Evolutionary conservation across 2,329 filamentous ascomycete genomes (phyloP), one percentile per base, ranked within the genome.

Genomic region (Monilinia aucupariae): DNA sequence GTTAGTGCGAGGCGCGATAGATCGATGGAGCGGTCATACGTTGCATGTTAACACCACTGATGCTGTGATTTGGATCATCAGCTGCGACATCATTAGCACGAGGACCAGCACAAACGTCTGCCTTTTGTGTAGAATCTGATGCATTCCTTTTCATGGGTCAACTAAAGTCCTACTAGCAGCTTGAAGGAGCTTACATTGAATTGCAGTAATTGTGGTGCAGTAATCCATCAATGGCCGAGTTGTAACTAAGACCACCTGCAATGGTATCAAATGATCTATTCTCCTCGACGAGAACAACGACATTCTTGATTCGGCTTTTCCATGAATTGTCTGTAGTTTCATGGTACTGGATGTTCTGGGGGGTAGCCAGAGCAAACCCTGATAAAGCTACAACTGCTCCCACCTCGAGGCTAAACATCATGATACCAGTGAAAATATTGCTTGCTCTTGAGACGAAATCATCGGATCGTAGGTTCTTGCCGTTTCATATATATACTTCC

Each of bases 281-380:
- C 62, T 78, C 76, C 68, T 77, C 73, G 12, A 79, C 77, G 22
- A 81, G 71, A 32, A 80, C 75, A 53, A 81, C 78, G 7, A 79
- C 78, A 66, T 78, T 78, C 70, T 80, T 80, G 70, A 81, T 80
- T 62, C 76, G 77, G 45, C 66, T 69, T 62, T 73, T 75, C 68
- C 69, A 72, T 47, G 60, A 59, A 43, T 47, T 10, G 27, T 61
- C 59, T 7, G 60, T 20, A 20, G 54, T 59, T 17, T 63, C 65
- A 10, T 69, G 66, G 55, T 48, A 67, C 53, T 64, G 64, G 32
- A 59, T 64, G 12, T 50, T 56, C 48, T 64, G 65, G 25, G 64
- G 64, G 43, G 51, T 61, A 37, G 70, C 69, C 22, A 71, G 59
- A n/a, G 61, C 66, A 50, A 67, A 47, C 34, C 67, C 63, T 34